These are phyloP conservation scores for Porogramme epimiltina DNA, from an alignment of 1,284 basidiomycete species.

Conservation along the genomic window DNA sequence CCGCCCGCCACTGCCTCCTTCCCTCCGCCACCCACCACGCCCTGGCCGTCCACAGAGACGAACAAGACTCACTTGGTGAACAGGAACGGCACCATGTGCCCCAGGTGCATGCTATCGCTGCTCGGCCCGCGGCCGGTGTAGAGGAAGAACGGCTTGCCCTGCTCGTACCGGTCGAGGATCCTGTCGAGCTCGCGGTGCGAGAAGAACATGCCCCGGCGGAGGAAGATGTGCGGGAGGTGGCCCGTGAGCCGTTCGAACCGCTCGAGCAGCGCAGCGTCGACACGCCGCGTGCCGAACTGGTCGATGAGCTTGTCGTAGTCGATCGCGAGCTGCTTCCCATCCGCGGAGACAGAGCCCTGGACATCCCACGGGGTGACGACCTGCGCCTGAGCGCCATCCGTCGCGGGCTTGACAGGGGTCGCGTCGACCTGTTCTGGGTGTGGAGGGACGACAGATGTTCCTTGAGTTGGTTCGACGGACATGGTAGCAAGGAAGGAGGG, in stretches of 20 bases:
- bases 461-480: conserved; percentile 10
- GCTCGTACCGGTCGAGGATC: conserved; percentile 95
- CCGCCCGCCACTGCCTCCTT: neutral
- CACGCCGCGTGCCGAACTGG: conserved; percentile 90
- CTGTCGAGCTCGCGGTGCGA: conserved; percentile 95
- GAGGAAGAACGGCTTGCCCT: conserved; percentile 96
- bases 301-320: conserved; percentile 96
- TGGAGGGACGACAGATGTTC: conserved; percentile 11
- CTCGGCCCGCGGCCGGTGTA: conserved; percentile 98
- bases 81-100: conserved; percentile 96
- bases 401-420: conserved; percentile 37
- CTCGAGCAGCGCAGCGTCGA: conserved; percentile 79
- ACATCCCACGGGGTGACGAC: conserved; percentile 99
- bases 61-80: conserved; percentile 83
- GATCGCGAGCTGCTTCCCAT: conserved; percentile 90
- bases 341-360: conserved; percentile 79
- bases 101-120: conserved; percentile 97
- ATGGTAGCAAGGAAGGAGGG: conserved; percentile 9
- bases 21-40: neutral
- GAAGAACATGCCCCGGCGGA: conserved; percentile 96
- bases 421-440: conserved; percentile 16
- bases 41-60: neutral
- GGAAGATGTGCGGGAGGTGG: conserved; percentile 85
- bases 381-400: conserved; percentile 58
- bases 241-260: conserved; percentile 94